Percentiles rank a stretch among this genome's conserved stretches.
Conservation (phyloP, 2,329 filamentous ascomycete genomes). For the Cercospora sp. region DNA sequence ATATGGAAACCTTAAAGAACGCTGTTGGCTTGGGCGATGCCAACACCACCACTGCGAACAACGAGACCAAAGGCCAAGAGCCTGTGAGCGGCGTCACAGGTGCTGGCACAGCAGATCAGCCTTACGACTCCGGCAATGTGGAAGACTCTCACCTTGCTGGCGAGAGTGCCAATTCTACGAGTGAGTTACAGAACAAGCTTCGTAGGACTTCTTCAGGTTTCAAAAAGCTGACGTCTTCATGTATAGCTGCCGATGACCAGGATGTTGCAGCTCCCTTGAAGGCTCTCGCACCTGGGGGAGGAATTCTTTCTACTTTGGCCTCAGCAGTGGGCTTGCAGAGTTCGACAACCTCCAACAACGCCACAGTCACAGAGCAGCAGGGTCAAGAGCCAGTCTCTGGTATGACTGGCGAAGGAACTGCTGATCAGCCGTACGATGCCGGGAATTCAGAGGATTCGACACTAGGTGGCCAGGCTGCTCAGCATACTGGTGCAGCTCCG, state of each 20-base stretch:
- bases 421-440: slow-evolving; percentile 8
- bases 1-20: slow-evolving; percentile 19
- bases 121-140: slow-evolving; percentile 18
- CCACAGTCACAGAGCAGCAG: background rate
- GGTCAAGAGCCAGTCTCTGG: slow-evolving; percentile 6
- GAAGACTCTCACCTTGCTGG: slow-evolving; percentile 6
- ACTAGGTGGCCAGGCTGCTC: background rate
- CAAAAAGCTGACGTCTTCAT: background rate
- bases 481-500: background rate
- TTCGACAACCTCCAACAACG: background rate
- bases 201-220: background rate
- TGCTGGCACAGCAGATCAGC: slow-evolving; percentile 16
- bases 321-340: slow-evolving; percentile 9
- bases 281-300: slow-evolving; percentile 8
- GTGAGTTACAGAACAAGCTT: slow-evolving; percentile 3
- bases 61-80: slow-evolving; percentile 10
- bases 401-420: slow-evolving; percentile 6
- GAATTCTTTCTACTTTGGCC: slow-evolving; percentile 7
- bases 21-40: slow-evolving; percentile 14
- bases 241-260: background rate
- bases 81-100: slow-evolving; percentile 16
- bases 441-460: background rate
- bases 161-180: background rate
- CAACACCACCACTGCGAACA: slow-evolving; percentile 7
- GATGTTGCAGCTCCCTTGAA: slow-evolving; percentile 8